phyloP scores from a whole-genome alignment of 73 alveolate species.

The Paramecium octaurelia region DNA sequence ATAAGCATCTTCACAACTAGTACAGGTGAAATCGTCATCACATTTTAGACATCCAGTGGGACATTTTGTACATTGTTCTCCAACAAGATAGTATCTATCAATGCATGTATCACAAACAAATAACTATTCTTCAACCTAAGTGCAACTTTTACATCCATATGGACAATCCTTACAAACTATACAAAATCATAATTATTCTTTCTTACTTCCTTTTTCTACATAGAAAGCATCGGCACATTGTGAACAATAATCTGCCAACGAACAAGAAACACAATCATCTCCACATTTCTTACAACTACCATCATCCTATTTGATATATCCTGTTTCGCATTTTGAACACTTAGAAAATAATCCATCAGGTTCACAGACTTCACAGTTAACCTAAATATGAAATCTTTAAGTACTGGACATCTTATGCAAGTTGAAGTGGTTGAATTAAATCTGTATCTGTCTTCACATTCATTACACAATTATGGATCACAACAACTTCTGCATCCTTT shows the following conservation, averaged over 20 bases:
- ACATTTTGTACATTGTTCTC: not conserved
- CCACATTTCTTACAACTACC: constrained; percentile 22
- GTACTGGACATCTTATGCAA: constrained; percentile 35
- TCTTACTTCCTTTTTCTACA: constrained; percentile 15
- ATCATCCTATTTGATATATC: not conserved
- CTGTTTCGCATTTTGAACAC: not conserved
- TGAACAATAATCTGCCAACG: not conserved
- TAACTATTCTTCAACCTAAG: not conserved
- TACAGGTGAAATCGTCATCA: constrained; percentile 14
- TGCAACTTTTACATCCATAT: constrained; percentile 32
- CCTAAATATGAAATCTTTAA: not conserved
- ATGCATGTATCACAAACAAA: constrained; percentile 31
- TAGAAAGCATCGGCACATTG: not conserved
- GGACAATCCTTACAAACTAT: constrained; percentile 36
- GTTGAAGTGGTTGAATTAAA: constrained; percentile 22
- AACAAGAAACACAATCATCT: constrained; percentile 6
- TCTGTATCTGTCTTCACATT: constrained; percentile 1
- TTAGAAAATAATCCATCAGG: constrained; percentile 17
- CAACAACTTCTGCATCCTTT: constrained; percentile 41
- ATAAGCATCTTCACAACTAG: constrained; percentile 14
- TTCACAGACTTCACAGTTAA: not conserved
- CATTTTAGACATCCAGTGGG: constrained; percentile 32
- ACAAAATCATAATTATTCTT: not conserved
- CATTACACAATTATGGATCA: constrained; percentile 23
- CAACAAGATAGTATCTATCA: constrained; percentile 21